Conservation (phyloP, 2,329 filamentous ascomycete species). For the Phialophora macrospora region DNA sequence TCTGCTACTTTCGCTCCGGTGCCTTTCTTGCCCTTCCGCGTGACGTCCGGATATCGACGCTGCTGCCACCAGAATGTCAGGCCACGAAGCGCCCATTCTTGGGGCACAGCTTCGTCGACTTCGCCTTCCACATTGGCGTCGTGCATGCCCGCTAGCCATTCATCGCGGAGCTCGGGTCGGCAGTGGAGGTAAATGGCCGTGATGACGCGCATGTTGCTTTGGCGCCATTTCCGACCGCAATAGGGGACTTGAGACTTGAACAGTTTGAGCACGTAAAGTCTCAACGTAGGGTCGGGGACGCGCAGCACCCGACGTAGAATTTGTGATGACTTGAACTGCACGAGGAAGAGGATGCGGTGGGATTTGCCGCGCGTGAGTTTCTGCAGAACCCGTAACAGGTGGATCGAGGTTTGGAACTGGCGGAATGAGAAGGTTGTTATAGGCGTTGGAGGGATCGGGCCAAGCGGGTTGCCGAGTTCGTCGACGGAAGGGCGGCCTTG, state of each 20-base stretch:
- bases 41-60: conserved; percentile 76
- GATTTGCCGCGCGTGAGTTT: conserved; percentile 97
- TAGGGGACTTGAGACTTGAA: conserved; percentile 99
- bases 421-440: conserved; percentile 91
- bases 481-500: conserved; percentile 66
- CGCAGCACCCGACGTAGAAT: conserved; percentile 91
- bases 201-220: conserved; percentile 98
- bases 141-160: conserved; percentile 51
- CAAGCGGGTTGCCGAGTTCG: conserved; percentile 78
- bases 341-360: conserved; percentile 88
- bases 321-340: conserved; percentile 92
- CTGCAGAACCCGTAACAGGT: conserved; percentile 93
- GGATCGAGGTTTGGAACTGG: conserved; percentile 94
- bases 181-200: conserved; percentile 96
- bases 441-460: conserved; percentile 70
- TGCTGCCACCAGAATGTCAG: conserved; percentile 96
- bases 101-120: conserved; percentile 86
- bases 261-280: conserved; percentile 93
- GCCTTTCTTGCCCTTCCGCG: conserved; percentile 58
- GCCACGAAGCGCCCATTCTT: conserved; percentile 87
- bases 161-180: conserved; percentile 86
- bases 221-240: conserved; percentile 96
- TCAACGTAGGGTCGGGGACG: conserved; percentile 82
- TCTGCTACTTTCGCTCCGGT: conserved; percentile 4
- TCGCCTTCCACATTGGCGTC: conserved; percentile 84